These are phyloP conservation scores for Kandelia obovata DNA, from an alignment of 345 rosid genomes.

Conservation along the genomic window DNA sequence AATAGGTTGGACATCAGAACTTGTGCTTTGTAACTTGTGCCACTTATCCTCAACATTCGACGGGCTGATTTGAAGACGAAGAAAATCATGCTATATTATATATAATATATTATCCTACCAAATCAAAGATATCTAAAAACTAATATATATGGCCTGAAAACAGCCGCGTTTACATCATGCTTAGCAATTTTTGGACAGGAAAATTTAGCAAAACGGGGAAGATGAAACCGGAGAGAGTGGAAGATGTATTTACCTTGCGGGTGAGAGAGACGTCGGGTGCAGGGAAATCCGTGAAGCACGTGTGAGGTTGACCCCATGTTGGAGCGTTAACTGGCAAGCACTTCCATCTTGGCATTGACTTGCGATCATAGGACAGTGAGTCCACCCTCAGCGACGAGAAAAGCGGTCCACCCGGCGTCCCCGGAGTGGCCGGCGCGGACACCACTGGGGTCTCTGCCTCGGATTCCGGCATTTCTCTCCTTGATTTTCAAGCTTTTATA, in stretches of 20 bases:
- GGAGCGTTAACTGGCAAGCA: slow-evolving; percentile 83
- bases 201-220: background rate
- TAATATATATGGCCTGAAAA: no score
- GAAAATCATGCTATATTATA: no score
- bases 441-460: slow-evolving; percentile 46
- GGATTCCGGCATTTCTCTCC: slow-evolving; percentile 35
- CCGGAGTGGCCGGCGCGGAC: slow-evolving; percentile 89
- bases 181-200: no score
- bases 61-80: no score
- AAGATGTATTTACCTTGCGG: slow-evolving; percentile 64
- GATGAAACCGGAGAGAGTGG: background rate
- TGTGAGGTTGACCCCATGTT: slow-evolving; percentile 56
- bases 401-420: slow-evolving; percentile 90
- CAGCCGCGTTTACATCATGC: no score
- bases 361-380: slow-evolving; percentile 85
- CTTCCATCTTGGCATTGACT: slow-evolving; percentile 80
- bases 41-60: no score
- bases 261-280: slow-evolving; percentile 71
- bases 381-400: slow-evolving; percentile 70
- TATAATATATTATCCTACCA: no score
- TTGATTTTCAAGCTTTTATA: slow-evolving; percentile 1
- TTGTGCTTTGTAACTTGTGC: no score
- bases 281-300: slow-evolving; percentile 78
- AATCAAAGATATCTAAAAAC: no score
- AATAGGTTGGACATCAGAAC: no score